Evolutionary conservation across 345 rosid genomes (phyloP).

Genomic region (Salix koriyanagi): DNA sequence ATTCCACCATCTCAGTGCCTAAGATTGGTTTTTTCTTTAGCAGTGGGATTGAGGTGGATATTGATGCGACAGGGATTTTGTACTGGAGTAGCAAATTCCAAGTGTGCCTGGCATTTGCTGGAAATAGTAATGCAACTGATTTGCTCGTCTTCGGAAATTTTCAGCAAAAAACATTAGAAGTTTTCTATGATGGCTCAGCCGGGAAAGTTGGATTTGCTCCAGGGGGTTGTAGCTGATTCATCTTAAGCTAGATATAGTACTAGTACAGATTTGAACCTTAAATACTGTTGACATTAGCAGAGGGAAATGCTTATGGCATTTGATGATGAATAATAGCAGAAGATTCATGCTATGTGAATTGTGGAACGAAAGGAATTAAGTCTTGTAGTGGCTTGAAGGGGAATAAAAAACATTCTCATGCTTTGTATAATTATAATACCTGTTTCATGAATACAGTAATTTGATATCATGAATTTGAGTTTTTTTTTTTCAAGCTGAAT

Average conservation of each 20-base stretch:
- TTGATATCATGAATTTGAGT: no score
- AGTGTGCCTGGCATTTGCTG: conserved; percentile 82
- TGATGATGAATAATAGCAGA: no score
- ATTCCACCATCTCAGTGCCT: conserved; percentile 34
- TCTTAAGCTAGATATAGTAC: neutral
- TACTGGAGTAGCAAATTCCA: conserved; percentile 36
- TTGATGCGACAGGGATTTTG: conserved; percentile 30
- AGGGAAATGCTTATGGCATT: no score
- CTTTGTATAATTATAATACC: no score
- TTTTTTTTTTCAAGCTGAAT: no score
- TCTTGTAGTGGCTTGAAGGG: no score
- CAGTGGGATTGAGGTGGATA: conserved; percentile 41
- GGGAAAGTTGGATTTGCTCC: conserved; percentile 65
- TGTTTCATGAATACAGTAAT: no score
- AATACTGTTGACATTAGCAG: no score
- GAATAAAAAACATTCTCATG: no score
- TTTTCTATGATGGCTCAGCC: conserved; percentile 59
- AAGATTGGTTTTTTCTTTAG: conserved; percentile 43
- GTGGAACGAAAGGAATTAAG: no score
- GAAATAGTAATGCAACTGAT: conserved; percentile 50
- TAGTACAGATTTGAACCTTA: no score
- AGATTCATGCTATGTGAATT: no score
- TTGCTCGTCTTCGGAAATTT: conserved; percentile 52
- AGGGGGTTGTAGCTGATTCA: neutral
- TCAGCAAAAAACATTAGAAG: conserved; percentile 68